Evolutionary conservation across 805 yeast species (phyloP), one percentile per base, ranked within the genome.

Genomic region (Wickerhamomyces xylosicus): DNA sequence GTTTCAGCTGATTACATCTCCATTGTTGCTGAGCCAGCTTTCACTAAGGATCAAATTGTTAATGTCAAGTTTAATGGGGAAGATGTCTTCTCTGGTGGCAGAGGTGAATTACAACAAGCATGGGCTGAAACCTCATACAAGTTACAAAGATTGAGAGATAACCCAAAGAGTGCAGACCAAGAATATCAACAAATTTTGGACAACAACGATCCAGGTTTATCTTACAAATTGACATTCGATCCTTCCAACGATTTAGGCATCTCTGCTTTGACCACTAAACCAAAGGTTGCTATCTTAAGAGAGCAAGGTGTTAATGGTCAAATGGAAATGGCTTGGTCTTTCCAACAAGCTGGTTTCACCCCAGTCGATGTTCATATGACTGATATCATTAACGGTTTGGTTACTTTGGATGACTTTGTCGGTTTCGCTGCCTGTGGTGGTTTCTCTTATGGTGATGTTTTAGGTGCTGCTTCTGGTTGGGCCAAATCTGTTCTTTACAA

Each of bases 391-490:
- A 64, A 71, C 31, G 95, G 95, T 34, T 71, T 67, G 51, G 82
- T 82, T 28, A 59, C 77, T 16, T 69, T 92, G 47, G 79, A 77
- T 53, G 81, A 76, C 34, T 92, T 92, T 61, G 85, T 80, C 37
- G 98, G 98, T 45, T 52, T 92, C 36, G 97, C 97, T 33, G 97
- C 97, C 3, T 94, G 98, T 66, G 98, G 98, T 63, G 98, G 98
- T 14, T 92, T 92, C 70, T 86, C 97, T 2, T 92, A 89, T 56
- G 98, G 98, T 71, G 98, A 92, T 63, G 98, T 92, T 36, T 69
- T 92, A 43, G 98, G 98, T 50, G 98, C 98, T 28, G 98, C 96
- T 58, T 83, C 90, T 39, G 98, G 98, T 42, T 92, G 98, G 98
- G 98, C 98, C 42, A 87, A 86, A 56, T 85, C 97, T 15, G 95